Evolutionary conservation across 768 basidiomycete genomes (phyloP), one percentile per base, ranked within the genome.

Genomic region (Pleurotus tuber-regium): DNA sequence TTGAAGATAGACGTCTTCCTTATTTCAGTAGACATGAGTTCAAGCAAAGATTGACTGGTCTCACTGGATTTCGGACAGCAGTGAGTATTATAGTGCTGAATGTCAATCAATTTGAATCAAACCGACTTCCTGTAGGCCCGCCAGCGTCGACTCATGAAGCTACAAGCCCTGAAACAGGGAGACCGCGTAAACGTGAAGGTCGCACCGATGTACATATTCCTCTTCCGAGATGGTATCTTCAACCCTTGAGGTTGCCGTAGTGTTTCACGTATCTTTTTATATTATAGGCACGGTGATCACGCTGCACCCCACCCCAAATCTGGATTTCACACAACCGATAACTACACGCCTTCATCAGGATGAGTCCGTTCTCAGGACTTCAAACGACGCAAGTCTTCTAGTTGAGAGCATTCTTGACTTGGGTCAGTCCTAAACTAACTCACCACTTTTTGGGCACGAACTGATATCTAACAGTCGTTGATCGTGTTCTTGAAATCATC

Each of bases 401-500:
- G 75, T 87, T 9, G 74, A 86, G 64, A 77, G 77, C 54, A 57
- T 87, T n/a, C 63, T 88, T 18, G 83, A 86, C 74, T 64, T 68
- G 9, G 61, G 74, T 74, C 36, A 25, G 67, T 59, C 29, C 9
- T 4, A 19, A 18, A 16, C 25, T 24, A 8, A 36, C 2, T 41
- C 23, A 26, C 11, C 5, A n/a, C 2, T 9, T 46, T 4, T 29
- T 46, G 19, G 19, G 5, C 6, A 38, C 19, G 12, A 1, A 16
- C 12, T 42, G 19, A 42, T 24, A 21, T 14, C 41, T 12, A n/a
- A 1, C 50, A 86, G 84, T 86, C 41, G 86, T 88, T 10, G 88
- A 90, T 62, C 73, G 78, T 40, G 79, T 82, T 1, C 65, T 89
- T 9, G 80, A 84, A 59, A 79, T 89, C 29, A 74, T 87, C 42